A percentile compares a stretch with the other conserved stretches of the same genome.
Evolutionary conservation across 495 filamentous ascomycete species (phyloP).

Genomic region (Articulospora tetracladia): DNA sequence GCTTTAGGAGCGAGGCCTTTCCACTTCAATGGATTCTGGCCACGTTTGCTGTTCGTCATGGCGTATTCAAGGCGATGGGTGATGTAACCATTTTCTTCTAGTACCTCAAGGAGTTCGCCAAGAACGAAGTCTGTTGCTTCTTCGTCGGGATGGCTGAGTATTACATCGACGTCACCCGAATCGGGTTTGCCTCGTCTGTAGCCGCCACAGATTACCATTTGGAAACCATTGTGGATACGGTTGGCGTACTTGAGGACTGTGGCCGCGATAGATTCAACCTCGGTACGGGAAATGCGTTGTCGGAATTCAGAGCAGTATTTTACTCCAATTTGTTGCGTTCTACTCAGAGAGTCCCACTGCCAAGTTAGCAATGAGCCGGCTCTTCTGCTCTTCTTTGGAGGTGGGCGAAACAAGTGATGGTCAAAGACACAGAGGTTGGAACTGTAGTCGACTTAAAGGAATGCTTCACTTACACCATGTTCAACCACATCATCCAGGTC

Average conservation of each 20-base stretch:
- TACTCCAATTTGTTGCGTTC: constrained; percentile 91
- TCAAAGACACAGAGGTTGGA: no score
- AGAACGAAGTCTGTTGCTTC: constrained; percentile 61
- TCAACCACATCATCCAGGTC: constrained; percentile 83
- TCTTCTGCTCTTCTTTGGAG: no score
- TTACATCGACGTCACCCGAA: constrained; percentile 79
- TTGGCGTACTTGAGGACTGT: constrained; percentile 62
- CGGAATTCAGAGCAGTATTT: constrained; percentile 92
- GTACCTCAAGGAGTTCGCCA: constrained; percentile 57
- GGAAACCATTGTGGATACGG: constrained; percentile 47
- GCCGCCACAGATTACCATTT: constrained; percentile 76
- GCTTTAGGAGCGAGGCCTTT: constrained; percentile 33
- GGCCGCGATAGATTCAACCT: constrained; percentile 66
- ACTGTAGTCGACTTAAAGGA: no score
- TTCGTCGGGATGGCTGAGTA: constrained; percentile 77
- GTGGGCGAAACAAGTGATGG: no score
- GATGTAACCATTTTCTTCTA: constrained; percentile 67
- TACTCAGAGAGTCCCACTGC: constrained; percentile 62
- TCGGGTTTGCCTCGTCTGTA: constrained; percentile 77
- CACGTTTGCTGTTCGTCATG: constrained; percentile 60
- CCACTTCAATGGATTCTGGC: constrained; percentile 60
- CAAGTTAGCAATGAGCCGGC: no score
- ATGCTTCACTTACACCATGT: constrained; percentile 41
- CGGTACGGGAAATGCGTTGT: constrained; percentile 61
- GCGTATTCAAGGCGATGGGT: constrained; percentile 77